Conservation (phyloP, 495 filamentous ascomycete genomes). For the Letharia columbiana region DNA sequence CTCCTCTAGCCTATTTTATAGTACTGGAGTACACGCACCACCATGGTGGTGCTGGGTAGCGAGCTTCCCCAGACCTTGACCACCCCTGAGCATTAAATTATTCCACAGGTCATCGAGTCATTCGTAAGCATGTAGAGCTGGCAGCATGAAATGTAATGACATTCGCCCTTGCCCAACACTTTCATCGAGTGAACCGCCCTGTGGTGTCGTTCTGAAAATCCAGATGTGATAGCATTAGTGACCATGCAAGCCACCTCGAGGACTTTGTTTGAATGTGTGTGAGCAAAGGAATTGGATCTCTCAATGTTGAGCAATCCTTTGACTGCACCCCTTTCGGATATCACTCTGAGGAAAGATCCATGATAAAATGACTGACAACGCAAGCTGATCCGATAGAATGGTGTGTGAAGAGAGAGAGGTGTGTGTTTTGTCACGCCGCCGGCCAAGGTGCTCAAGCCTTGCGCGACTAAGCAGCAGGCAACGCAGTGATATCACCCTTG, state of each 20-base stretch:
- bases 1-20: background rate
- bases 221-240: background rate
- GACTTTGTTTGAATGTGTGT: background rate
- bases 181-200: background rate
- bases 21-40: background rate
- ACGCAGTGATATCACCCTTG: conserved; percentile 56
- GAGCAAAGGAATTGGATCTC: background rate
- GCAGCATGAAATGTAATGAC: background rate
- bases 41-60: background rate
- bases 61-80: background rate
- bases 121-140: conserved; percentile 3
- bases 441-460: background rate
- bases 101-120: background rate
- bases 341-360: background rate
- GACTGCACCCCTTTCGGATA: background rate
- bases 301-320: background rate
- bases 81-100: background rate
- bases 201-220: background rate
- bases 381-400: background rate
- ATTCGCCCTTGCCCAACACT: background rate
- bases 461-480: conserved; percentile 44
- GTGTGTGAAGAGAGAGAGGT: background rate
- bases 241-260: background rate
- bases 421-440: background rate
- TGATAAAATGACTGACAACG: background rate